Conservation (phyloP, 1,284 basidiomycete species). For the Ceratobasidium sp. region DNA sequence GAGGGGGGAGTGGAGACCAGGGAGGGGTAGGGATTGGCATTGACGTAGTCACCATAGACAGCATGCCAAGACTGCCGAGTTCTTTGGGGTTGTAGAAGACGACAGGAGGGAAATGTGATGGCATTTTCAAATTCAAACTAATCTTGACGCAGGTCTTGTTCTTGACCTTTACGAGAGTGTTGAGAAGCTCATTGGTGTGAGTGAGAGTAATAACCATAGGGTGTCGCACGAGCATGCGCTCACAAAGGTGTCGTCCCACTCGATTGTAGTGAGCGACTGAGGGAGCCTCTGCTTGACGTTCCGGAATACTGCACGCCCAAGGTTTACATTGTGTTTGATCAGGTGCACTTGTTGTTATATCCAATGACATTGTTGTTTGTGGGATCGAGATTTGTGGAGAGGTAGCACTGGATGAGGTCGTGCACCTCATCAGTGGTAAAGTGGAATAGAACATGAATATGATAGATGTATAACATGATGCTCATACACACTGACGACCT, state of each 20-base stretch:
- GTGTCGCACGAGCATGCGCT: constrained; percentile 98
- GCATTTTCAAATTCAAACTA: constrained; percentile 99
- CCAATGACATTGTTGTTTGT: constrained; percentile 99
- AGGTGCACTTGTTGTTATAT: constrained; percentile 99
- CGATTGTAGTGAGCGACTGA: constrained; percentile 95
- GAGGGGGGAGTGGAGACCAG: constrained; percentile 46
- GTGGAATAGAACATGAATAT: constrained; percentile 94
- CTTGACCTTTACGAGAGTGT: constrained; percentile 94
- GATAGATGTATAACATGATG: constrained; percentile 95
- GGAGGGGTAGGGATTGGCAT: constrained; percentile 40
- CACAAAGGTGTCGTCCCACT: constrained; percentile 97
- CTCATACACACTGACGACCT: too few relatives aligned
- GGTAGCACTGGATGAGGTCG: constrained; percentile 97
- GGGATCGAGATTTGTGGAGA: constrained; percentile 96
- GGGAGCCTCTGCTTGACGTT: constrained; percentile 98
- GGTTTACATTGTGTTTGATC: constrained; percentile 99
- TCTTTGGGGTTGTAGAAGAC: constrained; percentile 98
- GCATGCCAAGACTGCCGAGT: constrained; percentile 97
- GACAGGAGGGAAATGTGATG: constrained; percentile 96
- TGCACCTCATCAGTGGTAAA: constrained; percentile 98
- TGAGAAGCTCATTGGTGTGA: constrained; percentile 95
- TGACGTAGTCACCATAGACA: constrained; percentile 89
- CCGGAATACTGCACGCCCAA: constrained; percentile 99
- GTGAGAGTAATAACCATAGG: constrained; percentile 98
- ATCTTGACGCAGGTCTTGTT: constrained; percentile 99